These are phyloP conservation scores for Fusarium sp. DNA, from an alignment of 2,329 filamentous ascomycete species.

Conservation along the genomic window DNA sequence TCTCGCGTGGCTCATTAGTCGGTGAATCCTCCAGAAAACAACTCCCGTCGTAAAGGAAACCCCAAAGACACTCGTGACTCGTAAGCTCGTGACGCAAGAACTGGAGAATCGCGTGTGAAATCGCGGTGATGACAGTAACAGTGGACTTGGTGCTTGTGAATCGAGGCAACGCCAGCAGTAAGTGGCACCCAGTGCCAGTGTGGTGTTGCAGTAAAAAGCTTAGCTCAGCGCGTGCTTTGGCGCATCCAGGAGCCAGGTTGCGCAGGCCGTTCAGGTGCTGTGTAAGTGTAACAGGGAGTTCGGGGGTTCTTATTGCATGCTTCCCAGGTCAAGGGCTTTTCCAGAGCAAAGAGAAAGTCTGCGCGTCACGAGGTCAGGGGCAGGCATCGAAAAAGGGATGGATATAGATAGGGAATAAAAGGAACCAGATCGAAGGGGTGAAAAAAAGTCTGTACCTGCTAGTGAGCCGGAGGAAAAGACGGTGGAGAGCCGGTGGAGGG, in stretches of 20 bases:
- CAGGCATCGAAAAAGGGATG: conserved; percentile 21
- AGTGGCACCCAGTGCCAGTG: conserved; percentile 15
- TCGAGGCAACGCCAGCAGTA: conserved; percentile 24
- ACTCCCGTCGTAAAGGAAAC: conserved; percentile 20
- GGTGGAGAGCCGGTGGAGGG: conserved; percentile 40
- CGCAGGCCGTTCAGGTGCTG: conserved; percentile 30
- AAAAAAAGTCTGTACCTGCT: conserved; percentile 36
- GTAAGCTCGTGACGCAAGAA: conserved; percentile 40
- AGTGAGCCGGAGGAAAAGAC: conserved; percentile 38
- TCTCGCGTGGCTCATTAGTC: conserved; percentile 19
- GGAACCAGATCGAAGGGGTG: conserved; percentile 6
- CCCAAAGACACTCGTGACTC: conserved; percentile 29
- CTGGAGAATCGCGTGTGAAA: conserved; percentile 25
- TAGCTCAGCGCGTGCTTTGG: conserved; percentile 35
- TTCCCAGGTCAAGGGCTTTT: conserved; percentile 24
- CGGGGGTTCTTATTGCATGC: conserved; percentile 16
- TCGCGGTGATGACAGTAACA: conserved; percentile 27
- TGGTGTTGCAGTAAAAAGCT: conserved; percentile 32
- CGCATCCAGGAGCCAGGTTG: conserved; percentile 19
- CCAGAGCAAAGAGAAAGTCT: conserved; percentile 30
- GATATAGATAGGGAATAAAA: conserved; percentile 23
- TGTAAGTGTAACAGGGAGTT: conserved; percentile 43
- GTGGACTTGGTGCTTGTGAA: conserved; percentile 32
- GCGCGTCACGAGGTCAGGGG: conserved; percentile 35
- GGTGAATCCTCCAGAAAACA: conserved; percentile 7